Conservation (phyloP, 2,329 filamentous ascomycete genomes). For the Cladophialophora bantiana region DNA sequence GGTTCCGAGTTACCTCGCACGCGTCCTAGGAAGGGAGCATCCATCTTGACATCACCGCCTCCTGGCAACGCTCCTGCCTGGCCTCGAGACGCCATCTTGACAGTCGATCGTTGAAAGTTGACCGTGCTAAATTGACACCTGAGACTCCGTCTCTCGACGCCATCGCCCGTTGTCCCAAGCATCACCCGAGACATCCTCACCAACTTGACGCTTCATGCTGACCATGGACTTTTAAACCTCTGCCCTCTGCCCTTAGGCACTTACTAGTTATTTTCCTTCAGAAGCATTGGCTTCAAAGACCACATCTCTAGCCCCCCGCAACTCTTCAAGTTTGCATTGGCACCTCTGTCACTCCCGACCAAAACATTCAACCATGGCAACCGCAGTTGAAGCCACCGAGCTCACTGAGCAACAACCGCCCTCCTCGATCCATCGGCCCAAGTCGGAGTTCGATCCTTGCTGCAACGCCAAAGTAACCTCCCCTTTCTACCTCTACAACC, state of each 20-base stretch:
- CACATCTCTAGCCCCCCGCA: conserved; percentile 11
- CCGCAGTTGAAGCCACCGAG: conserved; percentile 27
- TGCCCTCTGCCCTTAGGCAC: conserved; percentile 21
- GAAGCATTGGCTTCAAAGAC: conserved; percentile 18
- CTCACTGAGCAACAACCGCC: conserved; percentile 33
- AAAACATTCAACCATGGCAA: conserved; percentile 21
- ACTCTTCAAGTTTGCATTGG: conserved; percentile 15
- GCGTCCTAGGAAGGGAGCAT: background rate
- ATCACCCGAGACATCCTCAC: conserved; percentile 18
- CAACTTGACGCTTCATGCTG: conserved; percentile 14
- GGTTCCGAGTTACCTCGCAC: background rate
- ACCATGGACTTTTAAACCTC: conserved; percentile 29
- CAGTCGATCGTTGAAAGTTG: background rate
- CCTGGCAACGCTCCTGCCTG: background rate
- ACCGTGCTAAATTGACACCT: background rate
- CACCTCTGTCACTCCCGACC: conserved; percentile 1
- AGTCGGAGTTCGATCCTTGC: conserved; percentile 49
- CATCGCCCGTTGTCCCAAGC: background rate
- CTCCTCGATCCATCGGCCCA: conserved; percentile 13
- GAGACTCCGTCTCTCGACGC: background rate
- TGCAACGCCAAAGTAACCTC: conserved; percentile 51
- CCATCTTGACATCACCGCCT: background rate
- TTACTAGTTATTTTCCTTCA: conserved; percentile 17
- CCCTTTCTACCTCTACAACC: conserved; percentile 54
- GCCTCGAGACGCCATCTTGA: background rate